These are phyloP conservation scores for Aspergillus udagawae DNA, from an alignment of 2,329 filamentous ascomycete genomes.

Conservation along the genomic window DNA sequence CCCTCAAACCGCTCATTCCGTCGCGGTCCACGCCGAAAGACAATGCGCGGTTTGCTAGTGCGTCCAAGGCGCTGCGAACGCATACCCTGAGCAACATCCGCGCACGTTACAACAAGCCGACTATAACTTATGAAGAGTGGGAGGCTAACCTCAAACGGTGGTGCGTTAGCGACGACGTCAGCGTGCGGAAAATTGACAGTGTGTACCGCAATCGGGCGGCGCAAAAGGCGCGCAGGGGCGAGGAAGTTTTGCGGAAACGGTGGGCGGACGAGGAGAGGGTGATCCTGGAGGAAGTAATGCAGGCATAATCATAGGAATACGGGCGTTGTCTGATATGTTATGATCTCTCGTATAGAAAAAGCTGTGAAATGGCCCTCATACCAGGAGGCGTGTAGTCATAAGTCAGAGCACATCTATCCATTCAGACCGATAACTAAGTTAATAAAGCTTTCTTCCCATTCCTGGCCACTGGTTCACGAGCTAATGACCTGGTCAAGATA, in stretches of 20 bases:
- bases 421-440: too few species aligned
- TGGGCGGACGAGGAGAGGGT: not conserved
- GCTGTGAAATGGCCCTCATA: too few species aligned
- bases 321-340: too few species aligned
- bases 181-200: not conserved
- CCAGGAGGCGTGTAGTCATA: too few species aligned
- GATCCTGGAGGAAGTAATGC: not conserved
- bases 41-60: not conserved
- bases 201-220: not conserved
- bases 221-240: not conserved
- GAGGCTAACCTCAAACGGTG: not conserved
- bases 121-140: not conserved
- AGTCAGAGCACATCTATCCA: too few species aligned
- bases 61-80: not conserved
- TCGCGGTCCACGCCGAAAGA: not conserved
- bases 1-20: not conserved
- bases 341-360: too few species aligned
- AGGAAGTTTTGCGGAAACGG: not conserved
- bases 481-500: too few species aligned
- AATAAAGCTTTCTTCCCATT: too few species aligned
- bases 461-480: too few species aligned
- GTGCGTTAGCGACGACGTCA: not conserved
- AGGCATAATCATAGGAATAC: not conserved
- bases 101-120: not conserved
- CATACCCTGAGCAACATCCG: not conserved